These are phyloP conservation scores for Aschersonia sp. DNA, from an alignment of 2,329 filamentous ascomycete genomes.

Conservation along the genomic window DNA sequence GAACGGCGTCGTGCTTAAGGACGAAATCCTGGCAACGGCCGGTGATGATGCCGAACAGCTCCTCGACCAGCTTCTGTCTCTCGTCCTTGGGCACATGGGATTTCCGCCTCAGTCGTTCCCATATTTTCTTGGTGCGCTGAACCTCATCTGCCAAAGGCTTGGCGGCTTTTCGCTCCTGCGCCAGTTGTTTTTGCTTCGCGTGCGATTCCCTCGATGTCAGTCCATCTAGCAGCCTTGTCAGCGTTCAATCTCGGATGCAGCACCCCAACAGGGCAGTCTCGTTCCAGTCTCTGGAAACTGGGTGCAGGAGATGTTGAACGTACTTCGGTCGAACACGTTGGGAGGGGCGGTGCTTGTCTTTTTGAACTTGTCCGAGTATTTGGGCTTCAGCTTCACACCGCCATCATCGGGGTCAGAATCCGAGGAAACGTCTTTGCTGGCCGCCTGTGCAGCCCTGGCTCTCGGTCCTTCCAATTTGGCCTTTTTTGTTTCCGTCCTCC, in stretches of 20 bases:
- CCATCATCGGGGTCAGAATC: conserved; percentile 32
- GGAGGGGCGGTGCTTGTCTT: conserved; percentile 18
- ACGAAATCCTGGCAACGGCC: conserved; percentile 90
- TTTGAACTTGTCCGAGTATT: conserved; percentile 19
- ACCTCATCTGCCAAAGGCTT: conserved; percentile 90
- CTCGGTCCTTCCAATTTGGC: conserved; percentile 24
- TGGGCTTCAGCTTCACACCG: conserved; percentile 29
- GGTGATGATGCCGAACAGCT: conserved; percentile 83
- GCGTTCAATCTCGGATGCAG: not conserved
- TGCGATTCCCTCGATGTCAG: conserved; percentile 69
- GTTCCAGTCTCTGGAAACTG: no score
- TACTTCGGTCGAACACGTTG: conserved; percentile 28
- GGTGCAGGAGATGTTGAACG: not conserved
- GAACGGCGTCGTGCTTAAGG: conserved; percentile 95
- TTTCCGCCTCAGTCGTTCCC: conserved; percentile 86
- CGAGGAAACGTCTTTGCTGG: conserved; percentile 18
- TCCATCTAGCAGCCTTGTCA: conserved; percentile 2
- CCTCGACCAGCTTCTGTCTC: conserved; percentile 70
- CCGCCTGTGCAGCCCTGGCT: conserved; percentile 12
- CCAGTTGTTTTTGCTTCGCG: conserved; percentile 79
- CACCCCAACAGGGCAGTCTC: not conserved
- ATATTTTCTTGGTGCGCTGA: conserved; percentile 84
- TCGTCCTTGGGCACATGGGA: conserved; percentile 86
- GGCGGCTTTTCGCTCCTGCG: conserved; percentile 75
- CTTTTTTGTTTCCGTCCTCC: conserved; percentile 34